phyloP scores from a whole-genome alignment of 2,329 filamentous ascomycete genomes.

The Diplodia corticola region DNA sequence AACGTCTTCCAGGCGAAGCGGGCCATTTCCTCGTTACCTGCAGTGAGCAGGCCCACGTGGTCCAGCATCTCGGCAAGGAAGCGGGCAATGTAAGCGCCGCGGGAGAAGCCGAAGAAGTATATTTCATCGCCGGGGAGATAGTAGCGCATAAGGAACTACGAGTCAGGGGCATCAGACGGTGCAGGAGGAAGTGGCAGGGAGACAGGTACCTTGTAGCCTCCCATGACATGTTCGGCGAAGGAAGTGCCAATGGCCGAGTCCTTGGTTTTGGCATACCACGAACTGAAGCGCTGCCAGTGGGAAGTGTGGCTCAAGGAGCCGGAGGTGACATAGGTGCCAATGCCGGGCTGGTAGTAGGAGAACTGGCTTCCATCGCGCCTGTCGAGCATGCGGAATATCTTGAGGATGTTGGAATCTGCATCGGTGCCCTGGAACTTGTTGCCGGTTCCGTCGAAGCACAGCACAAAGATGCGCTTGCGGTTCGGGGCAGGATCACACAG shows the following conservation, averaged over 20 bases:
- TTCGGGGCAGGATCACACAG: background rate
- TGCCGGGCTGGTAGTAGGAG: slow-evolving; percentile 49
- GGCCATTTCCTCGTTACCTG: slow-evolving; percentile 84
- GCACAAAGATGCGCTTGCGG: slow-evolving; percentile 59
- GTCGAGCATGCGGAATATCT: slow-evolving; percentile 28
- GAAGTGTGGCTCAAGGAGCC: slow-evolving; percentile 61
- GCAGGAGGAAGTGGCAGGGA: slow-evolving; percentile 56
- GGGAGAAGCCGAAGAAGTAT: slow-evolving; percentile 52
- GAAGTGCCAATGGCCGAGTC: slow-evolving; percentile 78
- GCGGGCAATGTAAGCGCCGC: slow-evolving; percentile 53
- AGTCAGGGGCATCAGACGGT: slow-evolving; percentile 32
- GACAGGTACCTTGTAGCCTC: slow-evolving; percentile 73
- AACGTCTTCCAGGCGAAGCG: slow-evolving; percentile 83
- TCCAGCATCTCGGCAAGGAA: slow-evolving; percentile 78
- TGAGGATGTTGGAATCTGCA: slow-evolving; percentile 30
- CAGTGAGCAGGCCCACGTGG: slow-evolving; percentile 74
- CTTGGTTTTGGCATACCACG: slow-evolving; percentile 71
- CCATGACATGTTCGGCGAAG: slow-evolving; percentile 81
- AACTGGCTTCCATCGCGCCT: slow-evolving; percentile 25
- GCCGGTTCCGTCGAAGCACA: slow-evolving; percentile 32
- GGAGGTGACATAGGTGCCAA: slow-evolving; percentile 70
- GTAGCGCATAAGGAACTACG: slow-evolving; percentile 50
- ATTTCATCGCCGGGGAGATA: slow-evolving; percentile 51
- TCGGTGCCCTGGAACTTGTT: slow-evolving; percentile 27
- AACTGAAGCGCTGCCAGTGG: slow-evolving; percentile 57